Percentiles rank a stretch among this genome's conserved stretches.
Evolutionary conservation across 2,329 filamentous ascomycete genomes (phyloP).

Genomic region (Exutisphaerella laricina): DNA sequence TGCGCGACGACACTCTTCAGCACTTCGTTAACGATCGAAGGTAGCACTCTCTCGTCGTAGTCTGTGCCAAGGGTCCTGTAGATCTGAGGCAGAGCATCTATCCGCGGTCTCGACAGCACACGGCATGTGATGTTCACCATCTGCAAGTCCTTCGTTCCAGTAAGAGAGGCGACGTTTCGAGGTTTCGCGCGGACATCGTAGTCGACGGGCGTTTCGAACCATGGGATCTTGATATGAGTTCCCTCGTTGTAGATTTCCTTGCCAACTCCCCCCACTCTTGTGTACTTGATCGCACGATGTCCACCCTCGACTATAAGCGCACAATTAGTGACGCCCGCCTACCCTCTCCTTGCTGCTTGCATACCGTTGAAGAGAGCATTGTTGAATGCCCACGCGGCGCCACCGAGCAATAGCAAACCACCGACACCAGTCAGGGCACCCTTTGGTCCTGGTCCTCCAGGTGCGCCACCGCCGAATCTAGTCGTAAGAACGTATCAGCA

Average conservation of each 20-base stretch:
- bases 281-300: slow-evolving; percentile 98
- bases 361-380: slow-evolving; percentile 65
- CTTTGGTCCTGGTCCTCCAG: slow-evolving; percentile 45
- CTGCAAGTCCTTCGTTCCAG: slow-evolving; percentile 97
- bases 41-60: slow-evolving; percentile 96
- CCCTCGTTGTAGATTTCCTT: slow-evolving; percentile 97
- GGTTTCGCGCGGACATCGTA: slow-evolving; percentile 98
- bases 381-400: slow-evolving; percentile 51
- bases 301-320: slow-evolving; percentile 72
- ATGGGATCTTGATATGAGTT: slow-evolving; percentile 89
- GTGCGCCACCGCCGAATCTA: slow-evolving; percentile 45
- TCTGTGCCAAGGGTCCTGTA: slow-evolving; percentile 93
- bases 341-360: slow-evolving; percentile 15
- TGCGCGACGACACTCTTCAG: slow-evolving; percentile 97
- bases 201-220: slow-evolving; percentile 94
- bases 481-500: too few species aligned
- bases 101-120: slow-evolving; percentile 86
- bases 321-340: slow-evolving; percentile 7
- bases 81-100: slow-evolving; percentile 89
- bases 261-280: slow-evolving; percentile 77
- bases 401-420: slow-evolving; percentile 50
- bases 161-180: slow-evolving; percentile 91
- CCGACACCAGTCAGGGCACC: slow-evolving; percentile 51
- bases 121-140: slow-evolving; percentile 99
- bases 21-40: slow-evolving; percentile 98